Evolutionary conservation across 139 green algal species (phyloP).

Genomic region (Trebouxia sp.): DNA sequence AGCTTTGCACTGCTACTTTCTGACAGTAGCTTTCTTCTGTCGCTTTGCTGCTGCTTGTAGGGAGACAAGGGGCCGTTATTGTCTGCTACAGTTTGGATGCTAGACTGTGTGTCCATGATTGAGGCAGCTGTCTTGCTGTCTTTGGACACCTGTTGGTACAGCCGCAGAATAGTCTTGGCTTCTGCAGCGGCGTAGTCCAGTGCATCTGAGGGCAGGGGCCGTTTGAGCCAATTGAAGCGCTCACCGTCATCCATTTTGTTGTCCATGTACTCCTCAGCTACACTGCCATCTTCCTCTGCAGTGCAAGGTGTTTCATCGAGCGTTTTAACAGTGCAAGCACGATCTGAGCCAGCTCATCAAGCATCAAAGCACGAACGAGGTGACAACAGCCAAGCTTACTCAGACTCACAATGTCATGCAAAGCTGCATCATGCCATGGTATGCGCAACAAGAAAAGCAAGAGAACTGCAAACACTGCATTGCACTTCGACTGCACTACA

Average conservation of each 20-base stretch:
- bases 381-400: too few species aligned
- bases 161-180: conserved; percentile 11
- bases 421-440: too few species aligned
- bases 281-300: conserved; percentile 16
- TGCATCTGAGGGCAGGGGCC: conserved; percentile 6
- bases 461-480: too few species aligned
- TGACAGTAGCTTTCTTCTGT: conserved; percentile 15
- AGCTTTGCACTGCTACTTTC: not conserved
- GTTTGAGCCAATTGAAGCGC: not conserved
- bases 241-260: conserved; percentile 14
- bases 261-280: conserved; percentile 9
- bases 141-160: conserved; percentile 1
- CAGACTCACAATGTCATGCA: too few species aligned
- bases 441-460: too few species aligned
- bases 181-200: conserved; percentile 21
- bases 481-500: too few species aligned
- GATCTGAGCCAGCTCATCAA: too few species aligned
- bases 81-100: not conserved
- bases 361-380: too few species aligned
- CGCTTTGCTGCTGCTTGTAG: conserved; percentile 6
- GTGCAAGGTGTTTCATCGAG: too few species aligned
- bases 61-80: not conserved
- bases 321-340: too few species aligned
- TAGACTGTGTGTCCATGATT: conserved; percentile 2
- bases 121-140: conserved; percentile 4